Conservation (phyloP, 1,284 basidiomycete species). For the Hymenochaete sp. region DNA sequence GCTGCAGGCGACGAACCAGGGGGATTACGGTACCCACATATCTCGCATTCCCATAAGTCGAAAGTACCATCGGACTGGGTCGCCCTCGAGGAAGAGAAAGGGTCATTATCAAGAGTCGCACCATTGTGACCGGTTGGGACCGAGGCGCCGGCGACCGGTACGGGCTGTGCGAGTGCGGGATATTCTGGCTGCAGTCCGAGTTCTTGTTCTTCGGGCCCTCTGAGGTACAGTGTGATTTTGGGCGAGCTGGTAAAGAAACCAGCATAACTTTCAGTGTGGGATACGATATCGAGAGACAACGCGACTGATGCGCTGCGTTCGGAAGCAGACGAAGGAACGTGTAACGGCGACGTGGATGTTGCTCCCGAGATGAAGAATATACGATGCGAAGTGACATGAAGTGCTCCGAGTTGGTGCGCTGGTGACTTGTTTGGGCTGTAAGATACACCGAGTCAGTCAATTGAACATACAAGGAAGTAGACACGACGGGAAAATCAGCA, state of each 20-base stretch:
- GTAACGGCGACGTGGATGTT: constrained; percentile 35
- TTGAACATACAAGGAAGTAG: background rate
- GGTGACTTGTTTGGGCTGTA: constrained; percentile 72
- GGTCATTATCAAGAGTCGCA: constrained; percentile 19
- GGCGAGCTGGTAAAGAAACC: constrained; percentile 87
- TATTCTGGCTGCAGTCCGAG: background rate
- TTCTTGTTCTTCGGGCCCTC: constrained; percentile 19
- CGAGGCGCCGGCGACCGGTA: background rate
- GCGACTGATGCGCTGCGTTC: constrained; percentile 27
- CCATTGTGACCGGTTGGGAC: too few species aligned
- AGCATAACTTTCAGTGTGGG: constrained; percentile 83
- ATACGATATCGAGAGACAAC: constrained; percentile 58
- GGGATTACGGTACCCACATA: constrained; percentile 78
- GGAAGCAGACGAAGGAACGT: constrained; percentile 1
- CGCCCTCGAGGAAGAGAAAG: background rate
- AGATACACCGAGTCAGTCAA: too few species aligned
- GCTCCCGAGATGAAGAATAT: constrained; percentile 59
- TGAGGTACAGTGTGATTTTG: constrained; percentile 78
- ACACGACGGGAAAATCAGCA: background rate
- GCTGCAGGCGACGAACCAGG: constrained; percentile 56
- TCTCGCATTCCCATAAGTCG: constrained; percentile 74
- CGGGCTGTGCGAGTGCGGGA: background rate
- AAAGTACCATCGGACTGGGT: constrained; percentile 26
- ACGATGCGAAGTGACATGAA: constrained; percentile 79
- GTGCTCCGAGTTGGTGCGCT: constrained; percentile 60